Conservation (phyloP, 2,329 filamentous ascomycete genomes). For the Xylariaceae sp. region DNA sequence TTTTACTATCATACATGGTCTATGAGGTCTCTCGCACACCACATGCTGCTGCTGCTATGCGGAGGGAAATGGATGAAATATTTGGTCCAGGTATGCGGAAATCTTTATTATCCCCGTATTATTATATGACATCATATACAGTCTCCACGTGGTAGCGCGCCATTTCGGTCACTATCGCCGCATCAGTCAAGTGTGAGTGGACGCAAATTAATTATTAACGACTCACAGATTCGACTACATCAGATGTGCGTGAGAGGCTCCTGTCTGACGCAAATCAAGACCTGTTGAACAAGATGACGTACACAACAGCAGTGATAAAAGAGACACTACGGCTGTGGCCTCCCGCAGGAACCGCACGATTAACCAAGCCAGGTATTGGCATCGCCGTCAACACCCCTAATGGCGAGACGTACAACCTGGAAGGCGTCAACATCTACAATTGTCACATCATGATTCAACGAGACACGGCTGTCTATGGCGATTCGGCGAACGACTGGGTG, state of each 20-base stretch:
- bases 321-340: constrained; percentile 15
- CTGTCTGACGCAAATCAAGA: constrained; percentile 2
- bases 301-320: constrained; percentile 15
- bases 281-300: constrained; percentile 11
- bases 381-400: constrained; percentile 14
- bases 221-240: constrained; percentile 5
- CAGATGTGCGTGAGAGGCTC: constrained; percentile 1
- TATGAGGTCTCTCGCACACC: constrained; percentile 14
- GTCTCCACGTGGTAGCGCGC: not conserved
- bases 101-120: not conserved
- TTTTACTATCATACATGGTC: constrained; percentile 6
- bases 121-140: too few species aligned
- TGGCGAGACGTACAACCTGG: constrained; percentile 12
- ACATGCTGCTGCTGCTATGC: not conserved
- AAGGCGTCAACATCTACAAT: constrained; percentile 19
- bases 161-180: too few species aligned
- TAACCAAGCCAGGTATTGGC: constrained; percentile 9
- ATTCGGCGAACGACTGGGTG: constrained; percentile 8
- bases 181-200: too few species aligned
- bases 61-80: not conserved
- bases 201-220: not conserved
- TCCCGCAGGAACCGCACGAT: constrained; percentile 10
- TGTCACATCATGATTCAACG: constrained; percentile 8
- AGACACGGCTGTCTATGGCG: constrained; percentile 9
- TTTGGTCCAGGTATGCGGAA: not conserved